Evolutionary conservation across 495 filamentous ascomycete species (phyloP).

Genomic region (Niebla homalea): DNA sequence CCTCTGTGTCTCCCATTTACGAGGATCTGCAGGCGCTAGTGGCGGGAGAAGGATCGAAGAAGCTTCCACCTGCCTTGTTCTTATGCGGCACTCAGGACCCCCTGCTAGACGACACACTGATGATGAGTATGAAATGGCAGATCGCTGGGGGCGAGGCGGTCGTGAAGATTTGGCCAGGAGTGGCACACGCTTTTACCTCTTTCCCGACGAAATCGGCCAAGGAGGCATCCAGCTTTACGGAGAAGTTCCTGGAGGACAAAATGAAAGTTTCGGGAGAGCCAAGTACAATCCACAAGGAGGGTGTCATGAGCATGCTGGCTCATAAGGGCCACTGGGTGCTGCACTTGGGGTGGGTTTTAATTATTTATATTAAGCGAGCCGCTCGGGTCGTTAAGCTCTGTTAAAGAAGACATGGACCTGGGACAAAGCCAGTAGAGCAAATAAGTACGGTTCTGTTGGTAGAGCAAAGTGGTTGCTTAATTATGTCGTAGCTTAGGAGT

Average conservation of each 20-base stretch:
- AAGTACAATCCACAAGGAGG: no score
- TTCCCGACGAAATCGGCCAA: slow-evolving; percentile 16
- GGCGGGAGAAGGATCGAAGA: not conserved
- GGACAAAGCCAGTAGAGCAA: no score
- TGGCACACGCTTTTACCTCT: slow-evolving; percentile 34
- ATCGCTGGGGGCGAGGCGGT: slow-evolving; percentile 35
- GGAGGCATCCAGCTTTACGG: not conserved
- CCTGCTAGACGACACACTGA: slow-evolving; percentile 40
- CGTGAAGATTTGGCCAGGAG: slow-evolving; percentile 38
- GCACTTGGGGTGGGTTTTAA: no score
- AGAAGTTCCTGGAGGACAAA: not conserved
- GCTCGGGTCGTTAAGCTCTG: no score
- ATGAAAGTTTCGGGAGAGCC: no score
- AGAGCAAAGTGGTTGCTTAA: no score
- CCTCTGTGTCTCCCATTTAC: slow-evolving; percentile 29
- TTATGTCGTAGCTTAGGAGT: no score
- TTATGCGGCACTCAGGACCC: slow-evolving; percentile 39
- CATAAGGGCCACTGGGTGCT: no score
- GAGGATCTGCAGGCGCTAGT: slow-evolving; percentile 29
- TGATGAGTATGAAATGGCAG: slow-evolving; percentile 40
- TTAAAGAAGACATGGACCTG: no score
- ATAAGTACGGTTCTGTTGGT: no score
- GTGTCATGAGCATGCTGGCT: no score
- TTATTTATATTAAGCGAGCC: no score
- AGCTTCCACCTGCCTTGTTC: slow-evolving; percentile 39